phyloP scores from a whole-genome alignment of 225 moss, liverwort and hornwort genomes.

The Rhytidiadelphus loreus region DNA sequence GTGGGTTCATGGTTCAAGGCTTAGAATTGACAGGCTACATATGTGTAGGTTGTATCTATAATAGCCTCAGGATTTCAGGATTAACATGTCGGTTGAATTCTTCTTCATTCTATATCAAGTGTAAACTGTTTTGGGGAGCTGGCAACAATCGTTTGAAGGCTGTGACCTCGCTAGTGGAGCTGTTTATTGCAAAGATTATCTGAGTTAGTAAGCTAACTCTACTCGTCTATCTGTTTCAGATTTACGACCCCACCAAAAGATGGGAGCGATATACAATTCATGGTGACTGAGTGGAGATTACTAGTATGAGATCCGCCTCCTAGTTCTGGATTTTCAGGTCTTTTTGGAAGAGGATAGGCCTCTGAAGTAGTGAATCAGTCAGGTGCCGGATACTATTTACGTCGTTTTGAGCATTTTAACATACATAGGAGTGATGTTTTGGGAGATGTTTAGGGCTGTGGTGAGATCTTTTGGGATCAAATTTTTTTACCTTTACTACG shows the following conservation, averaged over 20 bases:
- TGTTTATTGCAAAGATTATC: not conserved
- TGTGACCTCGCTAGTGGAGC: not conserved
- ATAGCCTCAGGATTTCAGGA: not conserved
- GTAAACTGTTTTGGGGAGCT: not conserved
- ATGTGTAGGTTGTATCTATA: not conserved
- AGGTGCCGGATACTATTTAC: not conserved
- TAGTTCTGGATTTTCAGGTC: not conserved
- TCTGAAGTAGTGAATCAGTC: not conserved
- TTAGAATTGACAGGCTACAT: not conserved
- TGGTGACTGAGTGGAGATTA: conserved; percentile 49
- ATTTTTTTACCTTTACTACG: too few species aligned
- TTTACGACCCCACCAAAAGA: conserved; percentile 85
- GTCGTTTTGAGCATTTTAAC: not conserved
- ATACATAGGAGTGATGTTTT: not conserved
- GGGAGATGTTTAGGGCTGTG: not conserved
- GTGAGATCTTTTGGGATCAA: not conserved
- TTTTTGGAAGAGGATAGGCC: not conserved
- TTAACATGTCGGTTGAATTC: not conserved
- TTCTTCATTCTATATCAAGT: not conserved
- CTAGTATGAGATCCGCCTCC: not conserved
- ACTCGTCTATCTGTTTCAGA: conserved; percentile 20
- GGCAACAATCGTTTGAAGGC: not conserved
- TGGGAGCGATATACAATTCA: conserved; percentile 97
- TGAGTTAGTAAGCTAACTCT: not conserved
- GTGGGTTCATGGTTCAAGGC: not conserved